Base-by-base conservation (phyloP, 139 green algal genomes). In the Mesotaenium endlicherianum region DNA sequence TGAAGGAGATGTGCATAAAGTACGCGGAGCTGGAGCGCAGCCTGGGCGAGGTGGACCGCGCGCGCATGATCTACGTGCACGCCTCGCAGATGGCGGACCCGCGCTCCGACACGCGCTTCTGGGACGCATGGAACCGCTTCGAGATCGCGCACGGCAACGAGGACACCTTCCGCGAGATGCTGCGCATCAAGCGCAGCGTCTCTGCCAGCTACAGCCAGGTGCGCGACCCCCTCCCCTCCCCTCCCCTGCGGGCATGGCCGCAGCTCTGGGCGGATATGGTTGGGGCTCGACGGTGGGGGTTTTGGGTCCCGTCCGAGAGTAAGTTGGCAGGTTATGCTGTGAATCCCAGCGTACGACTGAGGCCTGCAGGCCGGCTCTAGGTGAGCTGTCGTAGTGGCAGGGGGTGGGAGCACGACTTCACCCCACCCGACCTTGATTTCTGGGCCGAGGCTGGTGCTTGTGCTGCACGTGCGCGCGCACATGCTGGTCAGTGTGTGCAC, bases 161-260 rank as follows among this genome's bases (percentile, higher is more conserved):
- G 64, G 88, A 98, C 89, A 98, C 97, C 5, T 97, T 97, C 90
- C 89, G 94, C 40, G 97, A 99, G 86, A 99, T 99, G 97, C 92
- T 98, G 87, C 92, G 97, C 41, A 97, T 99, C 83, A 97, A 97
- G 89, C 89, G 96, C 70, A 94, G 84, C 16, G 95, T 97, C 44
- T 86, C 87, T 0, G 93, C 96, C 2, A 91, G 90, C 74, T 97
- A 89, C 84, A 89, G 50, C 41, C 72, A 86, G 71, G 81, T 81
- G 45, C 1, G 42, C 45, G 57, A 17, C 36, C 36, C 41, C 30
- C 1, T 72, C 60, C 60, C 60, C 5, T 11, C 60, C 6, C 11
- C 60, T 72, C 60, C 17, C 6, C 43, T 14, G 36, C n/a, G n/a
- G n/a, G n/a, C n/a, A n/a, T n/a, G n/a, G n/a, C n/a, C n/a, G n/a